Evolutionary conservation across 2,329 filamentous ascomycete species (phyloP).

Genomic region (Penicillium sp.): DNA sequence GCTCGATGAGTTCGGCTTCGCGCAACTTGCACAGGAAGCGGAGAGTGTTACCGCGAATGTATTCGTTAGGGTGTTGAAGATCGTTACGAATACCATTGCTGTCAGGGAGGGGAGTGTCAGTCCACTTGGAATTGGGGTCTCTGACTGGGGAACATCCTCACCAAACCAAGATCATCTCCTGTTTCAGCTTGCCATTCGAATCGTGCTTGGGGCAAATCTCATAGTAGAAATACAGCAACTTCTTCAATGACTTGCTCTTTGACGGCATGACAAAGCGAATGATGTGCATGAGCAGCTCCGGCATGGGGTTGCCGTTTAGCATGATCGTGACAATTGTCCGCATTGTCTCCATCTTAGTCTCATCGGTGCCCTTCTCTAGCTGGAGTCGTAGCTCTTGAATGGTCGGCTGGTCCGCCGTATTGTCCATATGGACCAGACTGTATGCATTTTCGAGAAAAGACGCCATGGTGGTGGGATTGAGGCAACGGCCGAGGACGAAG

Average conservation of each 20-base stretch:
- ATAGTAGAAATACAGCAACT: slow-evolving; percentile 98
- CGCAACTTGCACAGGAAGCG: slow-evolving; percentile 96
- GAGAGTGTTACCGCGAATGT: slow-evolving; percentile 95
- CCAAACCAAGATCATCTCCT: slow-evolving; percentile 99
- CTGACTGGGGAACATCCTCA: slow-evolving; percentile 46
- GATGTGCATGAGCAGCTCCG: slow-evolving; percentile 96
- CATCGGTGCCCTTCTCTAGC: slow-evolving; percentile 90
- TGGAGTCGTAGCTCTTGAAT: slow-evolving; percentile 88
- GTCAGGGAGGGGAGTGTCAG: slow-evolving; percentile 19
- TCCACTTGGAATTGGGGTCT: not conserved
- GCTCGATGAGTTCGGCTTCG: slow-evolving; percentile 93
- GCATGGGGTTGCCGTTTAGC: slow-evolving; percentile 97
- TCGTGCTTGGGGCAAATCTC: slow-evolving; percentile 98
- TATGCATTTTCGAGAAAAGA: slow-evolving; percentile 92
- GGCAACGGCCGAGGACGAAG: slow-evolving; percentile 27
- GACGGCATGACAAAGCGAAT: slow-evolving; percentile 99
- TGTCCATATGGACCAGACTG: slow-evolving; percentile 97
- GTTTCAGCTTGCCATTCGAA: slow-evolving; percentile 87
- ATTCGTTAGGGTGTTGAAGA: slow-evolving; percentile 95
- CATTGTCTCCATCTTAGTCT: slow-evolving; percentile 92
- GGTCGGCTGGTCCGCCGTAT: slow-evolving; percentile 85
- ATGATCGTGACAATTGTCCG: slow-evolving; percentile 94
- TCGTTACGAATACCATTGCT: slow-evolving; percentile 99
- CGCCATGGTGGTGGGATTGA: slow-evolving; percentile 66
- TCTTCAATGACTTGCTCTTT: slow-evolving; percentile 94